These are phyloP conservation scores for Beauveria medogensis DNA, from an alignment of 2,329 filamentous ascomycete genomes.

Conservation along the genomic window DNA sequence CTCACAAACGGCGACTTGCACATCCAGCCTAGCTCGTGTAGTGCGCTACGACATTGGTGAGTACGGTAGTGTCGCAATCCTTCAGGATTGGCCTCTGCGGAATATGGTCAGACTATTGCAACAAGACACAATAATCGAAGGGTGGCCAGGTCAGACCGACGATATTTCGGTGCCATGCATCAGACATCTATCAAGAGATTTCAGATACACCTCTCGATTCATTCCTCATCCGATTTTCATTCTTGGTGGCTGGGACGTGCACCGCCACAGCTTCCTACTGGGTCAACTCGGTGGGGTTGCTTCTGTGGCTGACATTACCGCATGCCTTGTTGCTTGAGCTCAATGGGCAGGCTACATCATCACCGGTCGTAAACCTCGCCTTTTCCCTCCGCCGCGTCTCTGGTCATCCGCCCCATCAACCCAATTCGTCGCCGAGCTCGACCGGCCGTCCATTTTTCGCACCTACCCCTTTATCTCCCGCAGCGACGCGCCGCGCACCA, in stretches of 20 bases:
- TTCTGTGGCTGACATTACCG: constrained; percentile 4
- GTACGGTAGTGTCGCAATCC: not conserved
- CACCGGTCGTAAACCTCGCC: constrained; percentile 18
- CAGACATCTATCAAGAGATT: no score
- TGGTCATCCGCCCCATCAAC: constrained; percentile 10
- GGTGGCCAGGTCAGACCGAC: no score
- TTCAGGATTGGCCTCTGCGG: not conserved
- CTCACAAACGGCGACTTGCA: not conserved
- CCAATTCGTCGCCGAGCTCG: constrained; percentile 8
- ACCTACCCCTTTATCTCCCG: constrained; percentile 3
- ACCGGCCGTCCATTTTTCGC: constrained; percentile 2
- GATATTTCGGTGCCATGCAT: no score
- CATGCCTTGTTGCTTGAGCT: not conserved
- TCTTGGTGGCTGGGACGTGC: not conserved
- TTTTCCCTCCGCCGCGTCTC: constrained; percentile 13
- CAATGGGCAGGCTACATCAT: constrained; percentile 22
- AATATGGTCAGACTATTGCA: not conserved
- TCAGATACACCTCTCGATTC: no score
- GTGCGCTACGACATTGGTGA: not conserved
- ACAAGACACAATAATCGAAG: not conserved
- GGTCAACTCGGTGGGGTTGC: not conserved
- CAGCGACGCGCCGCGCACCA: constrained; percentile 32
- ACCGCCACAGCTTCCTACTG: not conserved
- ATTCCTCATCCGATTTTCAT: no score
- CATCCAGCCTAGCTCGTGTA: not conserved